Percentiles rank a stretch among this genome's conserved stretches.
Evolutionary conservation across 75 land plant genomes (phyloP).

Genomic region (Adiantum capillusveneris): DNA sequence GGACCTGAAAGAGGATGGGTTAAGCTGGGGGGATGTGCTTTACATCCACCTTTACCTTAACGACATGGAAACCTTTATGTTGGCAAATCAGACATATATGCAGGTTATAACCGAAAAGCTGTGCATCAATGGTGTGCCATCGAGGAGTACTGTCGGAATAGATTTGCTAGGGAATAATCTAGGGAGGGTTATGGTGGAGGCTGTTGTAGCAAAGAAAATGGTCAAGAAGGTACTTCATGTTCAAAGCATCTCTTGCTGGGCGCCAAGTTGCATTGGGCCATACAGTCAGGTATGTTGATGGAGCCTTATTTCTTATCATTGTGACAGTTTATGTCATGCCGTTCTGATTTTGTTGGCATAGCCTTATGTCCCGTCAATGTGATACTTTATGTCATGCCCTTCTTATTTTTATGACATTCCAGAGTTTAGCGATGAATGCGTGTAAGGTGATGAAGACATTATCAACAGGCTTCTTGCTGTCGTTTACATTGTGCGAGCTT

Average conservation of each 20-base stretch:
- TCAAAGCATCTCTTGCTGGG: slow-evolving; percentile 97
- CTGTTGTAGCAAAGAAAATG: slow-evolving; percentile 44
- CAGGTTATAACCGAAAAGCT: slow-evolving; percentile 59
- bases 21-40: slow-evolving; percentile 71
- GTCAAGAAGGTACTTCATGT: slow-evolving; percentile 86
- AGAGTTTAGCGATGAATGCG: no score
- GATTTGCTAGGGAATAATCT: slow-evolving; percentile 42
- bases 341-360: no score
- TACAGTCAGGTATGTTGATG: slow-evolving; percentile 93
- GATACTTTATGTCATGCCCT: no score
- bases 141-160: slow-evolving; percentile 76
- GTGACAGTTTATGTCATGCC: no score
- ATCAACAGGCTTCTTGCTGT: no score
- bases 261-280: slow-evolving; percentile 98
- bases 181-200: slow-evolving; percentile 73
- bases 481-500: no score
- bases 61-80: slow-evolving; percentile 64
- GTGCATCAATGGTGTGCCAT: slow-evolving; percentile 85
- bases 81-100: slow-evolving; percentile 69
- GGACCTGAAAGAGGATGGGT: slow-evolving; percentile 32
- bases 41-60: slow-evolving; percentile 82
- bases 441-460: no score
- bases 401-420: no score
- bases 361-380: no score
- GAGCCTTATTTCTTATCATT: no score